phyloP scores from a whole-genome alignment of 2,329 filamentous ascomycete genomes.

The Aurifilum marmelostoma region DNA sequence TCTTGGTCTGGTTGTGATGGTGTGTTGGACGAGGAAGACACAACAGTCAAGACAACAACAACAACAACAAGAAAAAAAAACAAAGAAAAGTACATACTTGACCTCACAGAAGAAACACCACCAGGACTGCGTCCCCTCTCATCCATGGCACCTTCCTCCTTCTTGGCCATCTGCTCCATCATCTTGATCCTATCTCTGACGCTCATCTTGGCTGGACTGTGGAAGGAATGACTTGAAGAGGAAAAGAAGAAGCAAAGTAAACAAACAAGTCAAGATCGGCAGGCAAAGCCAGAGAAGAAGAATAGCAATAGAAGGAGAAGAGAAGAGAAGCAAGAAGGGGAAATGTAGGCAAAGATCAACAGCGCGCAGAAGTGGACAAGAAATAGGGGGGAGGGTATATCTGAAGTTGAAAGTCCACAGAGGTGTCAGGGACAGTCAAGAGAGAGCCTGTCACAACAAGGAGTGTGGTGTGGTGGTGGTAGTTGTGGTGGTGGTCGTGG shows the following conservation, averaged over 20 bases:
- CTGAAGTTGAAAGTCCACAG: background rate
- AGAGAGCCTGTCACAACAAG: constrained; percentile 9
- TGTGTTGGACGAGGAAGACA: background rate
- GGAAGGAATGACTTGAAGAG: constrained; percentile 11
- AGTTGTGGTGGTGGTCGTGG: background rate
- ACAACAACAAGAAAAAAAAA: background rate
- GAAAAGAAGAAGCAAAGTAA: constrained; percentile 19
- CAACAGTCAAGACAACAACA: background rate
- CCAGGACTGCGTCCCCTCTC: constrained; percentile 72
- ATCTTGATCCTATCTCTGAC: constrained; percentile 58
- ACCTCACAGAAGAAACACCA: constrained; percentile 43
- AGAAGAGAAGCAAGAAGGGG: background rate
- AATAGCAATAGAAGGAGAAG: background rate
- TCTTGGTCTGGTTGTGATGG: background rate
- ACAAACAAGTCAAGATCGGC: background rate
- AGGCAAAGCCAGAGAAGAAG: background rate
- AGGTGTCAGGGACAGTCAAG: background rate
- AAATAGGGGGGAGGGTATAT: constrained; percentile 21
- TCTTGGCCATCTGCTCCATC: constrained; percentile 58
- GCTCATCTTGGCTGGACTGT: constrained; percentile 56
- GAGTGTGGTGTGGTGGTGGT: background rate
- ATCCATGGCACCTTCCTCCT: constrained; percentile 68
- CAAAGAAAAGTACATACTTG: constrained; percentile 48
- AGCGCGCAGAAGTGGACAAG: constrained; percentile 35
- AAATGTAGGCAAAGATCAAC: constrained; percentile 20